Evolutionary conservation across 768 basidiomycete species (phyloP).

Genomic region (Saitozyma sp.): DNA sequence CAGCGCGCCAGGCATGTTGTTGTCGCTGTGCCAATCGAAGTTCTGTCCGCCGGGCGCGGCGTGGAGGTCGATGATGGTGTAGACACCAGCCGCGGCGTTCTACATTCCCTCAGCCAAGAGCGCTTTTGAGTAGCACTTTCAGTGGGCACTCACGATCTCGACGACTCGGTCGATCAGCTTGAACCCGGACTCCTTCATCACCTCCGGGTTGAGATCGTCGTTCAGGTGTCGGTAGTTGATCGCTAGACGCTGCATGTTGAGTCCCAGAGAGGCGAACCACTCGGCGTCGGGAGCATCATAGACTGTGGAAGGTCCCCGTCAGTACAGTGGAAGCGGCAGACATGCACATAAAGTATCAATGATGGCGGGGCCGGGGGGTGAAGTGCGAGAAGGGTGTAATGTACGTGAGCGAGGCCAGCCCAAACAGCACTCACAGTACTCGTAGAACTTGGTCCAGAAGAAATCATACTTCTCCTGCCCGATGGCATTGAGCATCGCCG

Average conservation of each 20-base stretch:
- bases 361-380: no score
- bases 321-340: neutral
- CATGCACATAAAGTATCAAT: no score
- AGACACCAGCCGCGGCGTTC: conserved; percentile 70
- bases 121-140: neutral
- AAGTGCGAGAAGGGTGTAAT: no score
- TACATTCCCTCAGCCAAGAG: conserved; percentile 1
- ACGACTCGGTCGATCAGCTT: conserved; percentile 80
- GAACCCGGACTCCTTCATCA: conserved; percentile 71
- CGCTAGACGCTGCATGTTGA: conserved; percentile 69
- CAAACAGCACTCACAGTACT: conserved; percentile 5
- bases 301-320: conserved; percentile 72
- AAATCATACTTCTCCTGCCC: conserved; percentile 65
- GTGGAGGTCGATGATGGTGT: conserved; percentile 77
- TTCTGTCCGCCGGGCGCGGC: conserved; percentile 56
- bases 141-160: conserved; percentile 53
- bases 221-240: conserved; percentile 51
- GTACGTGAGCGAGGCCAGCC: neutral
- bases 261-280: conserved; percentile 74
- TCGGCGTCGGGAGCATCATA: conserved; percentile 71
- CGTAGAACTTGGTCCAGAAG: conserved; percentile 73
- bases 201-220: conserved; percentile 74
- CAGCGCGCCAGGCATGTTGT: neutral
- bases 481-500: conserved; percentile 63
- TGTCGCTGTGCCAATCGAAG: conserved; percentile 73